Conservation (phyloP, 23 red algal species). For the Gracilaria gracilis region DNA sequence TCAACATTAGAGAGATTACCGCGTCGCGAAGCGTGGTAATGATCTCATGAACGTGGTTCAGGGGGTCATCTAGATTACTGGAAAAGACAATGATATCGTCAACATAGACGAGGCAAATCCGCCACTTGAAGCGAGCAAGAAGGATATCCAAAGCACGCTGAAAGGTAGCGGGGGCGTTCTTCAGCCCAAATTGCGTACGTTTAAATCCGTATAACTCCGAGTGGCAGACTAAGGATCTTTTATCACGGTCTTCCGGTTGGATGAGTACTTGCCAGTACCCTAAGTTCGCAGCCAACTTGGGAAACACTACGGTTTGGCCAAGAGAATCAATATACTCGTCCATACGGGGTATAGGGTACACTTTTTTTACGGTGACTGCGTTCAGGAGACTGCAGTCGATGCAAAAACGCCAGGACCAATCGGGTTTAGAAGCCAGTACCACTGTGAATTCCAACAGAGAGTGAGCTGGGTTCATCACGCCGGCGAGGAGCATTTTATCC, state of each 20-base stretch:
- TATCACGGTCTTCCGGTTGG: not conserved
- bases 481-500: not conserved
- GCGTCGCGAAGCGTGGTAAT: not conserved
- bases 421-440: not conserved
- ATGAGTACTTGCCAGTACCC: conserved; percentile 27
- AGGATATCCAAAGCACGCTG: not conserved
- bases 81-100: not conserved
- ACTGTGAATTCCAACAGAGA: not conserved
- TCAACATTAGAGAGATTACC: not conserved
- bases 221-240: conserved; percentile 30
- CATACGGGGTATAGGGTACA: conserved; percentile 7
- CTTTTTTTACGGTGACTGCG: not conserved
- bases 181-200: not conserved
- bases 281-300: not conserved
- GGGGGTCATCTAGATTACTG: not conserved
- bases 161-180: not conserved
- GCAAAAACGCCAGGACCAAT: conserved; percentile 42
- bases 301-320: not conserved
- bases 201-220: not conserved
- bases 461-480: not conserved
- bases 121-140: not conserved
- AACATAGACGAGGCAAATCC: not conserved
- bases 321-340: conserved; percentile 2
- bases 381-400: conserved; percentile 16
- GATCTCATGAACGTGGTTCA: not conserved